A percentile compares a stretch with the other conserved stretches of the same genome.
These are phyloP conservation scores for Heracleum sosnowskyi DNA, from an alignment of 129 eudicot genomes.

Conservation along the genomic window DNA sequence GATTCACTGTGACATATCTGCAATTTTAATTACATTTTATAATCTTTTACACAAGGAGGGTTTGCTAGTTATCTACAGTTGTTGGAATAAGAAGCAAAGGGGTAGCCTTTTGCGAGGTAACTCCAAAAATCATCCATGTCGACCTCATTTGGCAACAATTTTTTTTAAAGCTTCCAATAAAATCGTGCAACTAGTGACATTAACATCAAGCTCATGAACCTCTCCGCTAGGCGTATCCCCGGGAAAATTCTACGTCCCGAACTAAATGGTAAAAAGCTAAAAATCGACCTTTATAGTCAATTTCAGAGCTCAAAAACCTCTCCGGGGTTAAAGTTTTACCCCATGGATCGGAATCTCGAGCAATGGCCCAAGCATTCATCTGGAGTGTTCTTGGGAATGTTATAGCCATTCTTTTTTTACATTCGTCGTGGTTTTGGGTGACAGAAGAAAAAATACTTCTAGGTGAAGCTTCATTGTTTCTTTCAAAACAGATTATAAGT, in stretches of 20 bases:
- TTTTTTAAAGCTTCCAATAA: neutral
- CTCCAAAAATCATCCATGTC: conserved; percentile 3
- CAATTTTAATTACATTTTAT: too few relatives aligned
- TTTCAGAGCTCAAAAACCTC: neutral
- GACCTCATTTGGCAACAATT: neutral
- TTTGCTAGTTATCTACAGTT: neutral
- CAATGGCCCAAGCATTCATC: neutral
- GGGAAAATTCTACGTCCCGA: neutral
- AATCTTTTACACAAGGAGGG: too few relatives aligned
- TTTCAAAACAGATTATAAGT: neutral
- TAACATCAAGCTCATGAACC: neutral
- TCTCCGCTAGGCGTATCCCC: too few relatives aligned
- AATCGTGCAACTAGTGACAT: neutral
- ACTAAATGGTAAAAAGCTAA: neutral
- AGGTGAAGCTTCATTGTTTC: neutral
- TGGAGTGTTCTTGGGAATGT: neutral
- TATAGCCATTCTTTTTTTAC: neutral
- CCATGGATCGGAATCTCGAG: neutral
- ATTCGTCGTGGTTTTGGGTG: neutral
- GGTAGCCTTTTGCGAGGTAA: neutral
- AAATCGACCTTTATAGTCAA: neutral
- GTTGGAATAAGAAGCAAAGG: neutral
- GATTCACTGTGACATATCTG: too few relatives aligned
- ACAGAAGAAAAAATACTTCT: neutral
- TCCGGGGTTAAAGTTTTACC: neutral